phyloP scores from a whole-genome alignment of 2,329 filamentous ascomycete genomes.

The Rutstroemia sp. region DNA sequence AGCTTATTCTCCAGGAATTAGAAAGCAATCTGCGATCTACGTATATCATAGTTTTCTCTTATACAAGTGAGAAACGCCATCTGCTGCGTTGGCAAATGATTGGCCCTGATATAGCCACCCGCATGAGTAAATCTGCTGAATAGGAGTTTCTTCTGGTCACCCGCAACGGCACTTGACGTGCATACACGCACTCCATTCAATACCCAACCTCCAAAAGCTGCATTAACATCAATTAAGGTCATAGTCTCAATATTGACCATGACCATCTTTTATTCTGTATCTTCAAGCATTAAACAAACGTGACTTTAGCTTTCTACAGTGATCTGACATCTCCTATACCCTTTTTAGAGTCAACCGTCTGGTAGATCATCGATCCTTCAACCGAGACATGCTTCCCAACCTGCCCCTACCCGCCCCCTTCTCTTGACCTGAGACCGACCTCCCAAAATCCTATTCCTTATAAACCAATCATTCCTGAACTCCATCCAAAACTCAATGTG shows the following conservation, averaged over 20 bases:
- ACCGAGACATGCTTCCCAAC: neutral
- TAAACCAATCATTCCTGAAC: neutral
- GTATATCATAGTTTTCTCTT: neutral
- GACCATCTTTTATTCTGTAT: neutral
- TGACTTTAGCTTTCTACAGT: neutral
- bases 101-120: too few relatives aligned
- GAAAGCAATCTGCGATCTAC: neutral
- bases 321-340: neutral
- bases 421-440: neutral
- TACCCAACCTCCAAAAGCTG: too few relatives aligned
- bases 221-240: too few relatives aligned
- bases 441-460: neutral
- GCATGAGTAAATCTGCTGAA: too few relatives aligned
- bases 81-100: too few relatives aligned
- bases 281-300: neutral
- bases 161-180: neutral
- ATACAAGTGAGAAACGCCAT: too few relatives aligned
- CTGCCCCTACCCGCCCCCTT: neutral
- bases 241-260: too few relatives aligned
- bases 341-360: neutral
- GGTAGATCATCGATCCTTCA: neutral
- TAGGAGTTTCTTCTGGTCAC: neutral
- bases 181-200: too few relatives aligned
- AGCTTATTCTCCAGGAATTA: neutral
- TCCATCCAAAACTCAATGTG: constrained; percentile 4